Conservation (phyloP, 148 eudicot genomes). For the Dianthus caryophyllus region DNA sequence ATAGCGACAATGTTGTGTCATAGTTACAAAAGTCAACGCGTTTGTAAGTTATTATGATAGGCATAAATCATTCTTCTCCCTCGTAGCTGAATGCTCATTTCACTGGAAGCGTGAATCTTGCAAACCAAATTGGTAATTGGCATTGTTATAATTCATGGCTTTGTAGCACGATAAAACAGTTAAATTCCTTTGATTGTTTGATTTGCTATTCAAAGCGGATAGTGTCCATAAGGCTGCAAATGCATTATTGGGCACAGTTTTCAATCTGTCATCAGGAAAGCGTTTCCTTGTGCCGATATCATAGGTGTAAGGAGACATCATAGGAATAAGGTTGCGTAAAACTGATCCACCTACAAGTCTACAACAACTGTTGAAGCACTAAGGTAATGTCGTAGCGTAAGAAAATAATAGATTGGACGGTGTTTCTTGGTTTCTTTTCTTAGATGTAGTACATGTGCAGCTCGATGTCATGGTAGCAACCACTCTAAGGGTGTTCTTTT, state of each 20-base stretch:
- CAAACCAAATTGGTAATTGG: neutral
- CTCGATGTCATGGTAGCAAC: neutral
- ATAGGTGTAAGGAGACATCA: no score
- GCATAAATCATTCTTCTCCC: neutral
- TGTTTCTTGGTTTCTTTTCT: neutral
- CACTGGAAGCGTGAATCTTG: neutral
- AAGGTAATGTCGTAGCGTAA: neutral
- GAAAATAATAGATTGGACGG: neutral
- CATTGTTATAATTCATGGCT: neutral
- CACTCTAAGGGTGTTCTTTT: neutral
- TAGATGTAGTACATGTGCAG: neutral
- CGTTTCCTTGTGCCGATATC: no score
- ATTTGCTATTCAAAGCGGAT: neutral
- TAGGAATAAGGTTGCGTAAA: no score
- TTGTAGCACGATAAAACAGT: neutral
- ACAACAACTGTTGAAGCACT: no score
- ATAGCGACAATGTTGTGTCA: no score
- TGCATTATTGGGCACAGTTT: no score
- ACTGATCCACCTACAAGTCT: no score
- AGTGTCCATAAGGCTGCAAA: no score
- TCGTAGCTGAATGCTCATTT: neutral
- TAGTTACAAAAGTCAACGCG: neutral
- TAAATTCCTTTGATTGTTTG: neutral
- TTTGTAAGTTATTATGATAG: neutral
- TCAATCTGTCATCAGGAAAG: no score